phyloP scores from a whole-genome alignment of 257 asterid species.

The Nicotiana tabacum region DNA sequence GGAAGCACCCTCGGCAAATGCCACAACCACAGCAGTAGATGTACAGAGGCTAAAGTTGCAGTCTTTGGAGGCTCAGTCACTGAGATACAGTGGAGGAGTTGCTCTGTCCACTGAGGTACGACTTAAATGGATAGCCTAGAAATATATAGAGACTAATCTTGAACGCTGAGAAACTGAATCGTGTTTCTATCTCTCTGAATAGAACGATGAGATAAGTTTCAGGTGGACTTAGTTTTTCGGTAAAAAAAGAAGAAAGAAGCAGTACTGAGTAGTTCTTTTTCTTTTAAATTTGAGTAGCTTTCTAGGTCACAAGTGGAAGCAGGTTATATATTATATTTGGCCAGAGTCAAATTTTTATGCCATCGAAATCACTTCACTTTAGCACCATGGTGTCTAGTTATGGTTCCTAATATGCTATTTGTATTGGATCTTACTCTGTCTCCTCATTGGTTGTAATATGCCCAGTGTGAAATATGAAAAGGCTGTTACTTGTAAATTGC shows the following conservation, averaged over 20 bases:
- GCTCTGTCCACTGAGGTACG: slow-evolving; percentile 59
- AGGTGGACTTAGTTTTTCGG: neutral
- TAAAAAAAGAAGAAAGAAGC: neutral
- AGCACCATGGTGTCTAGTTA: neutral
- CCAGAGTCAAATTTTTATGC: neutral
- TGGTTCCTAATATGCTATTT: neutral
- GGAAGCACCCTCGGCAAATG: slow-evolving; percentile 31
- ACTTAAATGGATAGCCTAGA: neutral
- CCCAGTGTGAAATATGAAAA: slow-evolving; percentile 50
- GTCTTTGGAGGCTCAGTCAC: slow-evolving; percentile 52
- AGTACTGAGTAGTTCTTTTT: neutral
- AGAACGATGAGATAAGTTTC: neutral
- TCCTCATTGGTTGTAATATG: slow-evolving; percentile 5
- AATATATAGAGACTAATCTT: neutral
- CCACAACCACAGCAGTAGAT: slow-evolving; percentile 49
- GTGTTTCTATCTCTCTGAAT: neutral
- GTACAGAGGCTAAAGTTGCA: slow-evolving; percentile 49
- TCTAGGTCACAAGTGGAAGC: neutral
- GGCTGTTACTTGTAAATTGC: slow-evolving; percentile 28
- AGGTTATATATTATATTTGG: neutral
- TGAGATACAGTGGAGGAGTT: slow-evolving; percentile 46
- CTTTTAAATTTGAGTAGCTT: neutral
- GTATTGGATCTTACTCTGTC: neutral
- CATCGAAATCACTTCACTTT: neutral
- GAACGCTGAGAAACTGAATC: neutral